Evolutionary conservation across 2,329 filamentous ascomycete genomes (phyloP), one percentile per base, ranked within the genome.

Genomic region (Lasiodiplodia citricola): DNA sequence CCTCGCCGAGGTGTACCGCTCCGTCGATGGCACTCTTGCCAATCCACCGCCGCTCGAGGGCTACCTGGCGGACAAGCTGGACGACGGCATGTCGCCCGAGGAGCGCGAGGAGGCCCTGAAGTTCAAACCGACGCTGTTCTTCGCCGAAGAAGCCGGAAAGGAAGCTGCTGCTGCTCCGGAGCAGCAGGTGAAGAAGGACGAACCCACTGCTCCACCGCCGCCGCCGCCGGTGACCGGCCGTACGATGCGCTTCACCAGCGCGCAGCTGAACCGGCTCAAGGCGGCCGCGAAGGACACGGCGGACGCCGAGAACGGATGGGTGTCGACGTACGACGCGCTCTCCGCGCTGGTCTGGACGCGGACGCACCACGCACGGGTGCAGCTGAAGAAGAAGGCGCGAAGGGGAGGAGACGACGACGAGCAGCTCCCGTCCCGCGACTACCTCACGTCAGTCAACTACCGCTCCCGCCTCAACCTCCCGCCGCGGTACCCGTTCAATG

Each of bases 311-410:
- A 44, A 11, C 37, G 21, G 21, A 8, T 66, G 62, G 62, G 52
- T 67, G 14, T 67, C 64, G 14, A 67, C 64, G 21, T 67, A 57
- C 51, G 51, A 56, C 35, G 64, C 64, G 1, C 52, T 67, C 4
- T 50, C 52, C 3, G 64, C 64, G 18, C 64, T 57, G 38, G 7
- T 67, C 35, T 67, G 51, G 52, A 54, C 56, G 52, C 52, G 38
- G 4, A 16, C 16, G 21, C 31, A 67, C 41, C 16, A 3, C 23
- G 64, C 64, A 6, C 37, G 64, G 5, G 37, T 58, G 18, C 21
- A 13, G 21, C 38, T 67, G 11, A 25, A 25, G n/a, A 14, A 8
- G 6, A 52, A 10, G 2, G 0, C 8, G 14, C 0, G 2, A 2
- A 41, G 18, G 2, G 38, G 16, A 5, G 14, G 18, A 1, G 16